Conservation (phyloP, 768 basidiomycete genomes). For the Naganishia friedmannii region DNA sequence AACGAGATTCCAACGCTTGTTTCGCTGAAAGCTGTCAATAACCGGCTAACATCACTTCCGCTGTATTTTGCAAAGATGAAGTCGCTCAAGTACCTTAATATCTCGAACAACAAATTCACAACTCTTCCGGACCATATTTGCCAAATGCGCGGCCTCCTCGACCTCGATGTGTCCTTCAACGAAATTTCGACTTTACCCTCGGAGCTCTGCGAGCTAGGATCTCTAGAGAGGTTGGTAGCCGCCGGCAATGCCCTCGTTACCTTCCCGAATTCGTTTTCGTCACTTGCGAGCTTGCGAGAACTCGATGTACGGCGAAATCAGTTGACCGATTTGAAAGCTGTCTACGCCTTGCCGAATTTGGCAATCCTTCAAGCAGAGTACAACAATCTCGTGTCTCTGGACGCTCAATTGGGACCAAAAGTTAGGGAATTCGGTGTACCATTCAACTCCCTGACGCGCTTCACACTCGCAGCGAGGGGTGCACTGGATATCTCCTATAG, state of each 20-base stretch:
- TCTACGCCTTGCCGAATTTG: conserved; percentile 68
- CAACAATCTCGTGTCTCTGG: conserved; percentile 75
- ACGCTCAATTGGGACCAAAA: conserved; percentile 68
- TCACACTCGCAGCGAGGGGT: conserved; percentile 58
- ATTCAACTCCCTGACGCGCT: conserved; percentile 69
- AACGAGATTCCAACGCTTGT: conserved; percentile 70
- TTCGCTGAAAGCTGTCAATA: conserved; percentile 78
- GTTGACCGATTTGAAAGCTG: conserved; percentile 69
- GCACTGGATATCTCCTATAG: conserved; percentile 59
- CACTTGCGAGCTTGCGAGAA: conserved; percentile 62
- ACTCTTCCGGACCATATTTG: conserved; percentile 70
- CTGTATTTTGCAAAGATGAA: conserved; percentile 76
- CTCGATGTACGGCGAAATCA: conserved; percentile 84
- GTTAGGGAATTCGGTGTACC: conserved; percentile 70
- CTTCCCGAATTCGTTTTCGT: conserved; percentile 65
- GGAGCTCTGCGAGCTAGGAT: conserved; percentile 66
- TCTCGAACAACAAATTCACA: conserved; percentile 92
- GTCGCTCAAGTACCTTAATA: conserved; percentile 72
- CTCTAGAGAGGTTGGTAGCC: conserved; percentile 70
- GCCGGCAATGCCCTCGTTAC: conserved; percentile 78
- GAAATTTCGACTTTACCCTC: conserved; percentile 75
- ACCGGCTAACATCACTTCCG: conserved; percentile 81
- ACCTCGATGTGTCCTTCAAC: conserved; percentile 95
- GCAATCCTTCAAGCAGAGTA: conserved; percentile 71
- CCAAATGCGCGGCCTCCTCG: conserved; percentile 67